Conservation (phyloP, 129 eudicot genomes). For the Arctium lappa region DNA sequence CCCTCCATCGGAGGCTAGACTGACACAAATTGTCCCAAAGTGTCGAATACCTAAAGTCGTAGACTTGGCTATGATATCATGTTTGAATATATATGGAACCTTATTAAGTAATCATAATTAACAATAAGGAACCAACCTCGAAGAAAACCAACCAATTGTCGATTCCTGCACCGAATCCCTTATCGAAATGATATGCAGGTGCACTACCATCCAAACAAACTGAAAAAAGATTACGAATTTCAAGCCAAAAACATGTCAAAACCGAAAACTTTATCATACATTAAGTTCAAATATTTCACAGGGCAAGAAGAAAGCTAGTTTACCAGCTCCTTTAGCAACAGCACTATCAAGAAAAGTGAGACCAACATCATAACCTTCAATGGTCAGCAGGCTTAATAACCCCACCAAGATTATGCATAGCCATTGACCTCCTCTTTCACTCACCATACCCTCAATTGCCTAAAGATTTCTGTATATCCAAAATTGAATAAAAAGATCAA, state of each 20-base stretch:
- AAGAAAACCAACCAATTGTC: conserved; percentile 86
- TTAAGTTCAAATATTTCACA: neutral
- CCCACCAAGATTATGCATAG: conserved; percentile 27
- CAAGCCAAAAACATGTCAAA: neutral
- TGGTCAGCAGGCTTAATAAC: conserved; percentile 38
- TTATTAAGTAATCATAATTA: neutral
- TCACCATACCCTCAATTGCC: conserved; percentile 43
- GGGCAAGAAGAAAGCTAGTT: conserved; percentile 10
- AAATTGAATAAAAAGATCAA: neutral
- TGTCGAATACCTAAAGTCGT: neutral
- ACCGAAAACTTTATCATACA: neutral
- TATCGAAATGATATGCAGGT: conserved; percentile 89
- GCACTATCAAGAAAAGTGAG: conserved; percentile 73
- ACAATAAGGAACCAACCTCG: conserved; percentile 56
- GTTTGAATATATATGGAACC: too few relatives aligned
- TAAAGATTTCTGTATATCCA: neutral
- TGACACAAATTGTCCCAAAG: neutral
- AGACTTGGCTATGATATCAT: neutral
- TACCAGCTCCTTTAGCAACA: conserved; percentile 96
- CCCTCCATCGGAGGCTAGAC: neutral
- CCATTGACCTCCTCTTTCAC: conserved; percentile 31
- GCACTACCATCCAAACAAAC: conserved; percentile 98
- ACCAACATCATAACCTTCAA: conserved; percentile 58
- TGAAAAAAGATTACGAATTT: conserved; percentile 25
- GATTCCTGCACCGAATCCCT: conserved; percentile 81